Conservation (phyloP, 2,329 filamentous ascomycete species). For the Atkinsonella hypoxylon region DNA sequence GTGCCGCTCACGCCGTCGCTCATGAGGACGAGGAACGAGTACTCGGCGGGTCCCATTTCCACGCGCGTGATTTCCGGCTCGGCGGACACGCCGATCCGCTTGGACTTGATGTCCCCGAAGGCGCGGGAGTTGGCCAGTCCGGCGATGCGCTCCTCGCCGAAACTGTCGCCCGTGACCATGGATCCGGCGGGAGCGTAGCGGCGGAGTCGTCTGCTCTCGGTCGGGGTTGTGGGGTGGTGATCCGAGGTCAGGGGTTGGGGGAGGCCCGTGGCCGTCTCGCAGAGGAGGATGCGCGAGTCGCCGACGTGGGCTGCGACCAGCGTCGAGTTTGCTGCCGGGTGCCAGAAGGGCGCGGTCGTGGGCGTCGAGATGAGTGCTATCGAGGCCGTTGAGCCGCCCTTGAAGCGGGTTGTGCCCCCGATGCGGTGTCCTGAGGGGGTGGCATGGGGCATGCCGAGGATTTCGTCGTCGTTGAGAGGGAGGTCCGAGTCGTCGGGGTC, state of each 20-base stretch:
- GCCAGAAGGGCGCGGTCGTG: conserved; percentile 87
- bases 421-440: conserved; percentile 50
- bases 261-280: conserved; percentile 70
- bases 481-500: conserved; percentile 63
- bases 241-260: conserved; percentile 76
- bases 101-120: conserved; percentile 85
- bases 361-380: conserved; percentile 86
- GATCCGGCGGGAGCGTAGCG: conserved; percentile 64
- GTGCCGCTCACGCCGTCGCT: conserved; percentile 82
- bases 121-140: conserved; percentile 88
- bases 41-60: conserved; percentile 73
- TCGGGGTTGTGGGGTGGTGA: conserved; percentile 81
- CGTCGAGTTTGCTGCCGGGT: conserved; percentile 74
- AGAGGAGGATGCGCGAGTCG: conserved; percentile 83
- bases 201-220: conserved; percentile 71
- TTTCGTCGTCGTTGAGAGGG: conserved; percentile 75
- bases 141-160: conserved; percentile 90
- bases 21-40: conserved; percentile 78
- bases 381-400: conserved; percentile 86
- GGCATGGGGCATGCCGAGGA: conserved; percentile 51
- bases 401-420: conserved; percentile 68
- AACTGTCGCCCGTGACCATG: conserved; percentile 81
- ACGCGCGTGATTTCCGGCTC: conserved; percentile 79
- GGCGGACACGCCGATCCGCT: conserved; percentile 85
- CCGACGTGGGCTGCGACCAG: conserved; percentile 84